Base-by-base conservation (phyloP, 2,329 filamentous ascomycete genomes). In the Raffaelea deltoideospora region DNA sequence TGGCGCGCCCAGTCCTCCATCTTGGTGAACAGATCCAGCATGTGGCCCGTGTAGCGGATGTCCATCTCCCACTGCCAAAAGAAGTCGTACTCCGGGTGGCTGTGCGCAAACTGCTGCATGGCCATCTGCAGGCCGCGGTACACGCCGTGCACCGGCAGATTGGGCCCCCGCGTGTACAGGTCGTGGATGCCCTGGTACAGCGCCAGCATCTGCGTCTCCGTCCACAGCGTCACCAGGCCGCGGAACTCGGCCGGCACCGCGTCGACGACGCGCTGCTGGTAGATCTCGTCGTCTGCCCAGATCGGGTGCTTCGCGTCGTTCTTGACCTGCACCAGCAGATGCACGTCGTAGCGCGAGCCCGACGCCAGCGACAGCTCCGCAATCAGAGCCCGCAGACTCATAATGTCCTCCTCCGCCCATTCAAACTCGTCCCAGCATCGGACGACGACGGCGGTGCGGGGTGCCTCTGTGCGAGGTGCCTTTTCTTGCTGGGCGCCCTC, bases 51-150 rank as follows among this genome's bases (percentile, higher is more conserved):
- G 55, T 92, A 93, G 22, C 85, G 77, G 31, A 87, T 75, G 50
- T 94, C 86, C 78, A 93, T 88, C 56, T 94, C 86, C 83, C 86
- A 92, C 46, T 93, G 83, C 86, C 86, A 94, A 56, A 86, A 85
- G 58, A 76, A 83, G 33, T 92, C 84, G 51, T 87, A 94, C 54
- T 93, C 86, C 1, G 83, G 81, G 55, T 94, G 86, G 48, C 75
- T 71, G 50, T 87, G 76, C 6, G 87, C 83, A 53, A 96, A 96
- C 56, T 88, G 82, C 51, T 95, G 87, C 63, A 96, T 77, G 0
- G 87, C 85, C 84, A 96, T 93, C 49, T 86, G 85, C 10, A 90
- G 73, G 37, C 84, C 87, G 36, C 90, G 80, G 59, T 96, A 96
- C 9, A 92, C 85, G 15, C 87, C 87, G 53, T 96, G 87, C 1